These are phyloP conservation scores for Termitomyces heimii DNA, from an alignment of 768 basidiomycete genomes.

Conservation along the genomic window DNA sequence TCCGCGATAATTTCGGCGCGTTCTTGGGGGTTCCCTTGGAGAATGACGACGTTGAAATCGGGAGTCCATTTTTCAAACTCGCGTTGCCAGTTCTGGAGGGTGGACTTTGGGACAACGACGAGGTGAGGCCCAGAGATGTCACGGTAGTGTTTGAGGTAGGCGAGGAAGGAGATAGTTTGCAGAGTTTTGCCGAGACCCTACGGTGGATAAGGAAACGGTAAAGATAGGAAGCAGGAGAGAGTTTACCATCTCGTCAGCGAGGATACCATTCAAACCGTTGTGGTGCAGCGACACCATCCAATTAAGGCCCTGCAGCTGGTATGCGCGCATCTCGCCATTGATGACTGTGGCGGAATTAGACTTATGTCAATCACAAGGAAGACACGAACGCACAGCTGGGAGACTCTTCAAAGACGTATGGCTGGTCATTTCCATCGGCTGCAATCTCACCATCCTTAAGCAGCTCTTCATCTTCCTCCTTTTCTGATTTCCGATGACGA, in stretches of 20 bases:
- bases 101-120: conserved; percentile 97
- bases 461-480: conserved; percentile 97
- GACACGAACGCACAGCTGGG: conserved; percentile 65
- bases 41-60: conserved; percentile 72
- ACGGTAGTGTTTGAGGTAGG: conserved; percentile 86
- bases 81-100: conserved; percentile 93
- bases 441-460: conserved; percentile 81
- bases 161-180: conserved; percentile 95
- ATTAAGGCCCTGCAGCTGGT: conserved; percentile 93
- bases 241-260: conserved; percentile 91
- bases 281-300: conserved; percentile 98
- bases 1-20: conserved; percentile 75
- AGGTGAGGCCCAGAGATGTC: conserved; percentile 81
- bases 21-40: conserved; percentile 89
- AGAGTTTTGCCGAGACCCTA: conserved; percentile 97
- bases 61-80: conserved; percentile 92
- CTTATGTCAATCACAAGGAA: neutral
- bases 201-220: neutral
- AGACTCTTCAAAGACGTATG: conserved; percentile 91
- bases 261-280: conserved; percentile 94
- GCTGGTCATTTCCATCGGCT: conserved; percentile 80
- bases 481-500: conserved; percentile 92
- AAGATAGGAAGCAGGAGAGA: conserved; percentile 1
- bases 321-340: conserved; percentile 84
- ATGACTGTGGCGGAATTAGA: conserved; percentile 54